Conservation (phyloP, 2,329 filamentous ascomycete genomes). For the Alternaria gaisen region DNA sequence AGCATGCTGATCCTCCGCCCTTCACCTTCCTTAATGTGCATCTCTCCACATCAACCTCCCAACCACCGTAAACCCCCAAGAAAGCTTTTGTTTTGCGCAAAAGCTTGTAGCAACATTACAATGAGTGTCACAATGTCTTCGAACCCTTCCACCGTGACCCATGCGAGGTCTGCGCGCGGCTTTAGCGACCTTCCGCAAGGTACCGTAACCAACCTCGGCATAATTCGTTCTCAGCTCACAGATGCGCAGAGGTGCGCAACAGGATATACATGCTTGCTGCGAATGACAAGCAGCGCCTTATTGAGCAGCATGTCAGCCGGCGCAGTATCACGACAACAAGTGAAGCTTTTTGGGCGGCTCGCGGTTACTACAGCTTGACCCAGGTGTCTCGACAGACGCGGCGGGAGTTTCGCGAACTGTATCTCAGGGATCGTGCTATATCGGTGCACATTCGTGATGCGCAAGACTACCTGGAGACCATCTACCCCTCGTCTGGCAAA, state of each 20-base stretch:
- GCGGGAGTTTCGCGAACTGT: slow-evolving; percentile 15
- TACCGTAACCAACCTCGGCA: slow-evolving; percentile 16
- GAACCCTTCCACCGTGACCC: slow-evolving; percentile 11
- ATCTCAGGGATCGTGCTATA: slow-evolving; percentile 14
- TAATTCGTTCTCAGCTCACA: slow-evolving; percentile 12
- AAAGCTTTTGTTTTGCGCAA: slow-evolving; percentile 11
- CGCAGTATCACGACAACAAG: slow-evolving; percentile 7
- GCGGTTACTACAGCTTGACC: slow-evolving; percentile 19
- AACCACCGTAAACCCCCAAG: slow-evolving; percentile 6
- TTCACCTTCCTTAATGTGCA: slow-evolving; percentile 16
- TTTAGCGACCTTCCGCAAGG: slow-evolving; percentile 18
- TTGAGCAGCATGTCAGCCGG: slow-evolving; percentile 18
- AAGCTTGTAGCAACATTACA: not conserved
- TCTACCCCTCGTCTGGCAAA: slow-evolving; percentile 7
- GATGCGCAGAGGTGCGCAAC: slow-evolving; percentile 17
- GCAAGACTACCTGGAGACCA: slow-evolving; percentile 15
- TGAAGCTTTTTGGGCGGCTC: slow-evolving; percentile 13
- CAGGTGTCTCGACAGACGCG: slow-evolving; percentile 18
- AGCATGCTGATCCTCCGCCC: slow-evolving; percentile 2
- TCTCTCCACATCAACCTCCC: not conserved
- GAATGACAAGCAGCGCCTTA: slow-evolving; percentile 12
- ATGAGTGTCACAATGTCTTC: slow-evolving; percentile 15
- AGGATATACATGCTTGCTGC: slow-evolving; percentile 17
- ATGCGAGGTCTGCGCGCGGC: slow-evolving; percentile 8
- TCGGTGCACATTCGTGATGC: slow-evolving; percentile 22